Base-by-base conservation (phyloP, 192 early-diverging fungal species). In the Coemansia sp. region DNA sequence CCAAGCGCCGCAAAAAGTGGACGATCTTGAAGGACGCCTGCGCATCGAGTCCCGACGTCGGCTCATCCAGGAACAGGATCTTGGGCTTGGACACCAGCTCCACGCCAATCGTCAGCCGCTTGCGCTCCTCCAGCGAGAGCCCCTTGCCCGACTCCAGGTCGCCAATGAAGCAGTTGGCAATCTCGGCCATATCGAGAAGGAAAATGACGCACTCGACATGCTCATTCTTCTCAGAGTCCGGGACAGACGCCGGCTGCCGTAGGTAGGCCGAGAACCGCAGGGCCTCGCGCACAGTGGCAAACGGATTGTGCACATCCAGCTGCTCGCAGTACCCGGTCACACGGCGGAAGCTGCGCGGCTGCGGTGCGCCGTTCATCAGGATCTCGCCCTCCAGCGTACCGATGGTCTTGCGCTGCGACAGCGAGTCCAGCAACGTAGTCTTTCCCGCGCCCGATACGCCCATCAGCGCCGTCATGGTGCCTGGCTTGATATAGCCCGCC, bases 391-490 rank as follows among this genome's bases (percentile, higher is more conserved):
- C 66, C 17, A 83, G 33, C n/a, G 16, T 46, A 5, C 73, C 75
- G 18, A 74, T 79, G 22, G 79, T 88, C 68, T 87, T 88, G 58
- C 86, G 79, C 63, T 79, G 75, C 16, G 82, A 80, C 9, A 87
- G 67, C 1, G 85, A 76, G 55, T 88, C 84, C 51, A 85, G 44
- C 19, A 88, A 68, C 10, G 85, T 88, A 0, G 86, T 88, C 47
- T 88, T 88, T 43, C 86, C 86, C 10, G 72, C 72, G 10, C 77
- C 77, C 8, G 60, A 64, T 6, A 47, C 54, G 22, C 40, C 44
- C 89, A 95, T 92, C 36, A 92, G 63, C 3, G 82, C 81, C 12
- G 85, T 87, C 70, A 92, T 73, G 13, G 80, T 74, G 45, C 86
- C 86, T 3, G 85, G 83, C 38, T 76, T 76, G 30, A 85, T 79